Evolutionary conservation across 306 rosid species (phyloP).

Genomic region (Acmispon strigosus): DNA sequence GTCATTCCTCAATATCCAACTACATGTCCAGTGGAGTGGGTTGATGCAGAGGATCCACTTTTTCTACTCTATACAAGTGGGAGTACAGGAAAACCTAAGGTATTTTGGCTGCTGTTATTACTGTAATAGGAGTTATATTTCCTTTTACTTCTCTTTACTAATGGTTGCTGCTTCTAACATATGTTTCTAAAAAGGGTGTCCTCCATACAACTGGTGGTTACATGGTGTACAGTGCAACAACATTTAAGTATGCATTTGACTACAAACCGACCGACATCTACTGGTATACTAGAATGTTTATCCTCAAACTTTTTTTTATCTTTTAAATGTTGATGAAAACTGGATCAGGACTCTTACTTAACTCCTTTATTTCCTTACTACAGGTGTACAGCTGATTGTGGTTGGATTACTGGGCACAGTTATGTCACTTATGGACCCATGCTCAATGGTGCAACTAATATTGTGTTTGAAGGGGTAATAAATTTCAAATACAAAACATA

Average conservation of each 20-base stretch:
- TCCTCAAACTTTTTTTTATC: constrained; percentile 7
- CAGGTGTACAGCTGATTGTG: constrained; percentile 99
- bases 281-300: constrained; percentile 54
- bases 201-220: constrained; percentile 97
- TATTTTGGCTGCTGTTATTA: constrained; percentile 23
- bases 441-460: constrained; percentile 74
- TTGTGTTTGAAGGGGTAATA: constrained; percentile 90
- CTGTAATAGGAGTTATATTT: not conserved
- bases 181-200: constrained; percentile 61
- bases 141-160: constrained; percentile 3
- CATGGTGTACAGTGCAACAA: constrained; percentile 94
- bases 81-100: constrained; percentile 99
- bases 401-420: constrained; percentile 99
- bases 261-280: constrained; percentile 79
- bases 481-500: constrained; percentile 8
- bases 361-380: constrained; percentile 15
- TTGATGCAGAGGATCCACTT: constrained; percentile 96
- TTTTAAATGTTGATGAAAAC: constrained; percentile 1
- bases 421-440: constrained; percentile 95
- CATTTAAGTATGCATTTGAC: constrained; percentile 96
- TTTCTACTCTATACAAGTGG: constrained; percentile 97
- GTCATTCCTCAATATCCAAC: constrained; percentile 64
- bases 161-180: not conserved
- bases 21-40: constrained; percentile 94
- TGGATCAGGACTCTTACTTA: not conserved